Evolutionary conservation across 1,284 basidiomycete species (phyloP).

Genomic region (Trichosporon asahii): DNA sequence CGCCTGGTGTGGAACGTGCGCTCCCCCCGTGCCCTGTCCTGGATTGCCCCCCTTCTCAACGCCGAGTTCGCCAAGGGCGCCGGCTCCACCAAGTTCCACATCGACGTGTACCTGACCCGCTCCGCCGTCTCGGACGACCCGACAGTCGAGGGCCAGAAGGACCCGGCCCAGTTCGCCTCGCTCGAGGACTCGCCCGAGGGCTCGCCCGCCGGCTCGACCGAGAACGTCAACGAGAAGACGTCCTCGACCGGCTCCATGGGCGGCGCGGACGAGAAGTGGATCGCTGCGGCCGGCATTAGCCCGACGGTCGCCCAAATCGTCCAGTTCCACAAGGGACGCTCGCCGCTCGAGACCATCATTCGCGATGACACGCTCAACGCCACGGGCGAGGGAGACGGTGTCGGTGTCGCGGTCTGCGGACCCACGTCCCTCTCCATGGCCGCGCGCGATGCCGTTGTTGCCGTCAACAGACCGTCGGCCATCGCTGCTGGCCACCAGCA

Average conservation of each 20-base stretch:
- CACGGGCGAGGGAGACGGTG: constrained; percentile 14
- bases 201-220: constrained; percentile 13
- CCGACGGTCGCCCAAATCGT: background rate
- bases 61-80: constrained; percentile 13
- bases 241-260: background rate
- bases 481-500: constrained; percentile 30
- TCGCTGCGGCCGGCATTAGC: constrained; percentile 3
- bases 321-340: constrained; percentile 18
- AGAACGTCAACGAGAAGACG: constrained; percentile 12
- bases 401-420: constrained; percentile 31
- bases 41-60: constrained; percentile 26
- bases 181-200: constrained; percentile 12
- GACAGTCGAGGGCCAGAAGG: background rate
- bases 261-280: constrained; percentile 9
- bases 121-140: constrained; percentile 16
- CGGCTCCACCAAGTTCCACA: constrained; percentile 14
- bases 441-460: constrained; percentile 25
- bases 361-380: constrained; percentile 14
- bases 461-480: constrained; percentile 22
- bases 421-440: constrained; percentile 28
- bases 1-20: constrained; percentile 43
- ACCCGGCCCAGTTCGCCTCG: background rate
- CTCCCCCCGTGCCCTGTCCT: constrained; percentile 3
- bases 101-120: constrained; percentile 29
- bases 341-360: constrained; percentile 21